Evolutionary conservation across 2,329 filamentous ascomycete species (phyloP).

Genomic region (Juglanconis juglandina): DNA sequence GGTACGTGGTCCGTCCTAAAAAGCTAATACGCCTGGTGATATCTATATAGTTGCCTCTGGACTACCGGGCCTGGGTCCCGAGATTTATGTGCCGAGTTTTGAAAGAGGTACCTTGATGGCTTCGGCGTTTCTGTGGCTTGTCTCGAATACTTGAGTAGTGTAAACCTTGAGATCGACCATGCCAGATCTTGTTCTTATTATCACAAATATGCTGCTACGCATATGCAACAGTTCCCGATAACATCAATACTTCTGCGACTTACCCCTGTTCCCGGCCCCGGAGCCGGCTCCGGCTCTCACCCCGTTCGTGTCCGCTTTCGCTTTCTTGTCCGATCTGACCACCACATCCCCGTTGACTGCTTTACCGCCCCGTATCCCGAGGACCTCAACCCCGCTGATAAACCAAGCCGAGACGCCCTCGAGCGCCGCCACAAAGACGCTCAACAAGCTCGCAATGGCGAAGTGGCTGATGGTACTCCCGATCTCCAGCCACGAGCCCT

Average conservation of each 20-base stretch:
- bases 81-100: no score
- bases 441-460: conserved; percentile 82
- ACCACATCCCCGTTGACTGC: not conserved
- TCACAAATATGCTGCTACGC: not conserved
- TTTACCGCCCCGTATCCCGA: conserved; percentile 2
- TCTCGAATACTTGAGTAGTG: no score
- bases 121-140: no score
- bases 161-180: not conserved
- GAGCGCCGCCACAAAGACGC: conserved; percentile 83
- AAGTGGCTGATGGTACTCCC: conserved; percentile 96
- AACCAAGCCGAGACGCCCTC: conserved; percentile 84
- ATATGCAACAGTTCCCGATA: no score
- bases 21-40: no score
- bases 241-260: not conserved
- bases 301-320: not conserved
- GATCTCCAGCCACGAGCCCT: conserved; percentile 96
- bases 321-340: not conserved
- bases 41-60: no score
- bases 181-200: not conserved
- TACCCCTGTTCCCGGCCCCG: not conserved
- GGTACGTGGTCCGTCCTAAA: no score
- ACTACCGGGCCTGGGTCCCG: no score
- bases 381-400: conserved; percentile 67
- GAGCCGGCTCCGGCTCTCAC: not conserved
- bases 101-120: no score